Percentiles rank a stretch among this genome's conserved stretches.
Conservation (phyloP, 208 protist genomes). For the Acanthamoeba divionensis region DNA sequence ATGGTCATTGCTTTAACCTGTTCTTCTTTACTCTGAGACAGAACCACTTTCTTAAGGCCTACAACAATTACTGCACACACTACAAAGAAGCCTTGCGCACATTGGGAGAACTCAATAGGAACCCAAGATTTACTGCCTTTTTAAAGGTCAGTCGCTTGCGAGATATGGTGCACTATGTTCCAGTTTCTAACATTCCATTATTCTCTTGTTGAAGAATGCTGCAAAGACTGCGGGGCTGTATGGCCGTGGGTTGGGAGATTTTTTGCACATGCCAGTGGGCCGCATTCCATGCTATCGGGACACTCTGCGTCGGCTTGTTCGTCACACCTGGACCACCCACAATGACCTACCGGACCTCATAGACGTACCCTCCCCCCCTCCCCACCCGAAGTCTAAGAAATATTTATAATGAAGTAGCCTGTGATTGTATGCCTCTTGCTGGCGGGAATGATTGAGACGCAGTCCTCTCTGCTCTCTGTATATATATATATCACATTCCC, state of each 20-base stretch:
- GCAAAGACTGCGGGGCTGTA: neutral
- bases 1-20: neutral
- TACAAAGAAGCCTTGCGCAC: constrained; percentile 47
- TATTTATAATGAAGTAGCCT: too few species aligned
- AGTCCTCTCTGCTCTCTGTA: too few species aligned
- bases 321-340: constrained; percentile 12
- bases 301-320: neutral
- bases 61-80: constrained; percentile 44
- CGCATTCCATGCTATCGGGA: constrained; percentile 18
- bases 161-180: too few species aligned
- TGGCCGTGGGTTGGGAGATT: constrained; percentile 11
- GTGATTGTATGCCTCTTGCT: too few species aligned
- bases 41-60: constrained; percentile 47
- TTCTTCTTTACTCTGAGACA: neutral
- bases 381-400: too few species aligned
- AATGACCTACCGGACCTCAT: neutral
- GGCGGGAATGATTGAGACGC: too few species aligned
- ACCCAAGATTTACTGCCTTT: neutral
- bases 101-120: constrained; percentile 35
- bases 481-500: too few species aligned
- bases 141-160: too few species aligned
- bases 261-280: neutral
- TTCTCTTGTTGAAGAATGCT: neutral
- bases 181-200: too few species aligned
- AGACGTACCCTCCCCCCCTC: too few species aligned